Evolutionary conservation across 805 yeast genomes (phyloP), one percentile per base, ranked within the genome.

Genomic region (Tetrapisispora phaffii): DNA sequence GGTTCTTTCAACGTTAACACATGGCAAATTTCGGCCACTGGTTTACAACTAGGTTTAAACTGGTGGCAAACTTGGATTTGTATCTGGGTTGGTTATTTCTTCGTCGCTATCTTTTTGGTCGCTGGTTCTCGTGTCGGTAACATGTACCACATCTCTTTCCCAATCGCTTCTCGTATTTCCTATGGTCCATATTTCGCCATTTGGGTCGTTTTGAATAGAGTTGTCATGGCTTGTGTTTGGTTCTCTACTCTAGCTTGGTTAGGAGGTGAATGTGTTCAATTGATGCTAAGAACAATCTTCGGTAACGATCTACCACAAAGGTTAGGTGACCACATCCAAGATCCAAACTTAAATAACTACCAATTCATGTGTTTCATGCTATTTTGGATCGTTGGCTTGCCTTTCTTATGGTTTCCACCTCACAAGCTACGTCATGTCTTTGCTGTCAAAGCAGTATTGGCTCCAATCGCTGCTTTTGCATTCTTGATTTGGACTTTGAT

Each of bases 21-120:
- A 9, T 86, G 93, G 88, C 88, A 85, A 68, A 87, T 88, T 55
- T 94, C 95, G 3, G 81, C 93, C 3, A 84, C 95, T 0, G 95
- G 95, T 55, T 80, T 84, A 47, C 71, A 73, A 45, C 77, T 80
- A 23, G 94, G 94, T 13, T 67, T 88, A 64, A 75, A 81, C 13
- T 87, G 95, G 95, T 88, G 95, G 94, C 89, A 81, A 59, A 79
- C 85, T 4, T 88, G 96, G 95, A 69, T 87, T 35, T 76, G 90
- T 10, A 89, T 88, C 22, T 85, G 95, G 93, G 52, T 86, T 15
- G 96, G 96, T 5, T 88, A 88, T 63, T 58, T 73, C 21, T 67
- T 84, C 40, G 80, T 86, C 51, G 89, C 85, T 43, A 54, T 73
- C 2, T 86, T 85, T 57, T 80, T 88, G 28, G 75, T 77, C 8